These are phyloP conservation scores for Castanea crenata DNA, from an alignment of 306 rosid genomes.

Conservation along the genomic window DNA sequence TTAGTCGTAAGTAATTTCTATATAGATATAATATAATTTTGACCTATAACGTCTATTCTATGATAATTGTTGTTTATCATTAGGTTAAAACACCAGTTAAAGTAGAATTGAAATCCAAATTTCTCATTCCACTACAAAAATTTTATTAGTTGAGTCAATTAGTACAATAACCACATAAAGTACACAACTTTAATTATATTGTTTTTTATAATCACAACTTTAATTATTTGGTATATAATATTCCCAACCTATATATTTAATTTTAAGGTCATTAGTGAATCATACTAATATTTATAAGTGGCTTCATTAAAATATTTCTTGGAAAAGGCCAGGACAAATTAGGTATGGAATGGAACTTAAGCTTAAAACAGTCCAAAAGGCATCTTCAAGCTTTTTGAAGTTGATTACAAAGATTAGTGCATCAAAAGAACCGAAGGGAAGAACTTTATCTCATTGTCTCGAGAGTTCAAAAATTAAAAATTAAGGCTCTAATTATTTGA, in stretches of 20 bases:
- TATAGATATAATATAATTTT: too few relatives aligned
- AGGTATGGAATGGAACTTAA: slow-evolving; percentile 35
- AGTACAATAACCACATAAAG: too few relatives aligned
- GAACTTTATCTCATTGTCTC: slow-evolving; percentile 39
- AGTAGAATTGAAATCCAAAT: too few relatives aligned
- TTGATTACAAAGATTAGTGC: slow-evolving; percentile 27
- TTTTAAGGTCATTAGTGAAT: background rate
- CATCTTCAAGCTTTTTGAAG: slow-evolving; percentile 12
- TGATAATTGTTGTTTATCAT: too few relatives aligned
- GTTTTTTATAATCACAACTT: too few relatives aligned
- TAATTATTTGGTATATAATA: too few relatives aligned
- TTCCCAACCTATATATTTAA: background rate
- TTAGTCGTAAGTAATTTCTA: too few relatives aligned
- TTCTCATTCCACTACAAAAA: too few relatives aligned
- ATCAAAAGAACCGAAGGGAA: slow-evolving; percentile 23
- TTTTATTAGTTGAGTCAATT: too few relatives aligned
- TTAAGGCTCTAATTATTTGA: background rate
- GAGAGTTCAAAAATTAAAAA: slow-evolving; percentile 23
- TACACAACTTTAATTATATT: too few relatives aligned
- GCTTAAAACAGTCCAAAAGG: slow-evolving; percentile 18
- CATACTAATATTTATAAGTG: background rate
- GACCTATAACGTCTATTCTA: too few relatives aligned
- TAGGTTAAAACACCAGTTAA: too few relatives aligned
- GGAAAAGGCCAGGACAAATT: slow-evolving; percentile 18
- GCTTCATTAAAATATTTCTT: background rate